Evolutionary conservation across 78 protist genomes (phyloP), one percentile per base, ranked within the genome.

Genomic region (Dictyostelium purpureum): DNA sequence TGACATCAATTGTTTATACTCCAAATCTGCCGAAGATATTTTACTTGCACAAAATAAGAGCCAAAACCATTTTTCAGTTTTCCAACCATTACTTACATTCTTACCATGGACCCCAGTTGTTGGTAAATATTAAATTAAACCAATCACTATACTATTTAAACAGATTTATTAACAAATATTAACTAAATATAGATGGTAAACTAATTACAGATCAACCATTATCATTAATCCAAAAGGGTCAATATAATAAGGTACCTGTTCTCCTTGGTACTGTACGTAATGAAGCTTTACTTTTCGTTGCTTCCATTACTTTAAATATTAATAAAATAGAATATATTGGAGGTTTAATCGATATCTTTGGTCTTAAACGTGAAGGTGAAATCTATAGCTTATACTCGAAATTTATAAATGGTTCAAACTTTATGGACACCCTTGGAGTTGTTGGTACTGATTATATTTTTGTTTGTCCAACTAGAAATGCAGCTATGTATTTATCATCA

Each of bases 371-470:
- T 52, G 47, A 65, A n/a, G 10, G 24, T 12, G 37, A n/a, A 38
- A 40, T 73, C 24, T 57, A 57, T 40, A 26, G 24, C 3, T 43
- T 85, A 33, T 71, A 74, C 26, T 38, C 21, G n/a, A 5, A 6
- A 21, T 40, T n/a, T 69, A 69, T 19, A 0, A 69, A 26, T 71
- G 75, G 76, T 11, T 40, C 79, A 12, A 52, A 76, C 49, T 77
- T 51, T 40, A 33, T 75, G 51, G 74, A 52, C 42, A n/a, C 69
- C 18, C 14, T 76, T 33, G 33, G 54, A 26, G 21, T 18, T 14
- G 77, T 88, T 38, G 88, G 85, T 28, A 78, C 95, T 2, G 95
- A 90, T 21, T 90, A 78, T 69, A 45, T 90, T 14, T 90, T 90
- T 38, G 65, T 38, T 26, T 90, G 95, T 75, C 95, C 95, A 81